These are phyloP conservation scores for Apiospora hydei DNA, from an alignment of 2,329 filamentous ascomycete species.

Conservation along the genomic window DNA sequence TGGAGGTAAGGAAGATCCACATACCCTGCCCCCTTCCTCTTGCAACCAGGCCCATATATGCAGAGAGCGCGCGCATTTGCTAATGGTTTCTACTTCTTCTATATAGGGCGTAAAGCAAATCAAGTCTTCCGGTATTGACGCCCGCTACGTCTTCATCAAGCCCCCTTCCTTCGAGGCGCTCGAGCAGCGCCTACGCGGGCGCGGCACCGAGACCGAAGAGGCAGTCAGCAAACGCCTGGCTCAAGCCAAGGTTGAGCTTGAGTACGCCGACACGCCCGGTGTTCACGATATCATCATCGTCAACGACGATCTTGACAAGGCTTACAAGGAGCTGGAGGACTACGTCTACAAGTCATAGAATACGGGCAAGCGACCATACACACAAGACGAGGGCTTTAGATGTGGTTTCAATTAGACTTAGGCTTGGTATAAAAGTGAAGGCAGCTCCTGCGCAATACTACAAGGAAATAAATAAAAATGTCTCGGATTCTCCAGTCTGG, in stretches of 20 bases:
- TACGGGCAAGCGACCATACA: background rate
- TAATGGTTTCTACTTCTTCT: slow-evolving; percentile 19
- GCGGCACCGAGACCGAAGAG: slow-evolving; percentile 81
- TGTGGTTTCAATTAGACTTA: slow-evolving; percentile 49
- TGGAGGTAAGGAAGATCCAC: slow-evolving; percentile 64
- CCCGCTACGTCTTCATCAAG: slow-evolving; percentile 84
- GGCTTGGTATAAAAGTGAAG: slow-evolving; percentile 42
- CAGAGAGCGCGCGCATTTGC: background rate
- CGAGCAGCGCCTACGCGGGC: slow-evolving; percentile 75
- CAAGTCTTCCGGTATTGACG: slow-evolving; percentile 75
- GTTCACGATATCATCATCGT: slow-evolving; percentile 71
- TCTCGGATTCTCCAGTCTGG: slow-evolving; percentile 44
- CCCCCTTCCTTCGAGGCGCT: slow-evolving; percentile 79
- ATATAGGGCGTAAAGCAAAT: slow-evolving; percentile 87
- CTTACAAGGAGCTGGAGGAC: slow-evolving; percentile 60
- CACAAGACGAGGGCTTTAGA: slow-evolving; percentile 27
- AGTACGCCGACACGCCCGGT: slow-evolving; percentile 72
- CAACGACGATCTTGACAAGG: slow-evolving; percentile 64
- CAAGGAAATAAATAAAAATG: slow-evolving; percentile 53
- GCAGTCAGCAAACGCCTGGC: slow-evolving; percentile 71
- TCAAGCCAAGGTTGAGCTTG: slow-evolving; percentile 78
- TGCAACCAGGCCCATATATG: background rate
- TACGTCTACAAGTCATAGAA: slow-evolving; percentile 51
- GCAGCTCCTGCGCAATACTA: slow-evolving; percentile 50
- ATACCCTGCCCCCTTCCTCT: background rate